phyloP scores from a whole-genome alignment of 495 filamentous ascomycete species.

The Penicillium parvum region DNA sequence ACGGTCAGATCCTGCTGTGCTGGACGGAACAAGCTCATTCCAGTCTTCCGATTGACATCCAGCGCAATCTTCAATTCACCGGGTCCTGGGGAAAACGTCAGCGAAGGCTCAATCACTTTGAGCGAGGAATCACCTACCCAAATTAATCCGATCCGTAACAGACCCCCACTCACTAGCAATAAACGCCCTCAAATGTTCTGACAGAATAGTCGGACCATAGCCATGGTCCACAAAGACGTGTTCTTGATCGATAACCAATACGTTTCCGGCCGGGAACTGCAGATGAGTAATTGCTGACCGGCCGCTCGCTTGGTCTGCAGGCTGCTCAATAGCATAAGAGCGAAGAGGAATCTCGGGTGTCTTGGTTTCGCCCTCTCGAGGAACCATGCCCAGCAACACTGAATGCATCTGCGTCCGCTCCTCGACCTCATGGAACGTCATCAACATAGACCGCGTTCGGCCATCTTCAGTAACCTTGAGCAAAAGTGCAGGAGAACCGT shows the following conservation, averaged over 20 bases:
- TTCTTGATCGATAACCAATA: slow-evolving; percentile 52
- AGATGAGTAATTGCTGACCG: slow-evolving; percentile 30
- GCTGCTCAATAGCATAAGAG: slow-evolving; percentile 59
- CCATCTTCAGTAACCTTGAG: slow-evolving; percentile 66
- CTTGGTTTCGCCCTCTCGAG: slow-evolving; percentile 56
- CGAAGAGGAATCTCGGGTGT: slow-evolving; percentile 58
- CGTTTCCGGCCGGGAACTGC: slow-evolving; percentile 38
- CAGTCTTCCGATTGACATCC: slow-evolving; percentile 53
- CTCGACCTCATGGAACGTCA: slow-evolving; percentile 67
- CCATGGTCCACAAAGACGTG: slow-evolving; percentile 37
- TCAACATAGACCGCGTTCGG: slow-evolving; percentile 59
- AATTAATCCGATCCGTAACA: slow-evolving; percentile 68
- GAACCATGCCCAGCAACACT: slow-evolving; percentile 60
- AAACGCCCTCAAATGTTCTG: slow-evolving; percentile 65
- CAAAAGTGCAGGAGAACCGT: slow-evolving; percentile 60
- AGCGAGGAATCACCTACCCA: slow-evolving; percentile 37
- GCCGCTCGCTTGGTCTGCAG: slow-evolving; percentile 29
- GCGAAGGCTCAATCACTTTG: not conserved
- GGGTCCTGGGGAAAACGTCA: slow-evolving; percentile 39
- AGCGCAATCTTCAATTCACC: slow-evolving; percentile 65
- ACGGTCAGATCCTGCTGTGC: slow-evolving; percentile 65
- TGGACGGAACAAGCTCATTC: slow-evolving; percentile 59
- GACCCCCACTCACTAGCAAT: slow-evolving; percentile 62
- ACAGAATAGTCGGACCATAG: slow-evolving; percentile 56
- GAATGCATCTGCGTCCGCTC: slow-evolving; percentile 64